These are phyloP conservation scores for Magnolia changhungtana DNA, from an alignment of 164 flowering plant genomes.

Conservation along the genomic window DNA sequence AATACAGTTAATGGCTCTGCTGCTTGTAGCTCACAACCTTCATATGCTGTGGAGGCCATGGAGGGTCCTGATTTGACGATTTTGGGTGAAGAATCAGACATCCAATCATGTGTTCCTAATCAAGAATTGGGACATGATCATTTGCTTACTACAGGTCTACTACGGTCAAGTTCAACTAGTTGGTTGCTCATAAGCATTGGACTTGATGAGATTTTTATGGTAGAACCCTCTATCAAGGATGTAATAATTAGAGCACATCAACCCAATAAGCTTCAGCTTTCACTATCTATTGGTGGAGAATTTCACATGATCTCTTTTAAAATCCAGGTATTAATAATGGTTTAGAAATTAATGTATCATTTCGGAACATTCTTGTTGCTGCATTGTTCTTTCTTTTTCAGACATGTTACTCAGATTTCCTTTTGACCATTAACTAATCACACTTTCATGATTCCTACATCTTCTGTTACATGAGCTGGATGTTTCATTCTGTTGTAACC, in stretches of 20 bases:
- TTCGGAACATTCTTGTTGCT: neutral
- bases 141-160: constrained; percentile 13
- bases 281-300: constrained; percentile 49
- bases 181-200: constrained; percentile 36
- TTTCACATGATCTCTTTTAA: constrained; percentile 43
- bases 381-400: neutral
- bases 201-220: constrained; percentile 42
- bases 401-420: neutral
- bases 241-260: constrained; percentile 36
- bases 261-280: constrained; percentile 36
- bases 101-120: constrained; percentile 18
- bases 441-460: neutral
- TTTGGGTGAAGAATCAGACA: constrained; percentile 26
- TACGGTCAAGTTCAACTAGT: constrained; percentile 16
- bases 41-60: constrained; percentile 3
- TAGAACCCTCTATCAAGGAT: constrained; percentile 37
- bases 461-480: neutral
- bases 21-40: constrained; percentile 19
- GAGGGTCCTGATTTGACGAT: constrained; percentile 19
- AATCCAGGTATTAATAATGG: constrained; percentile 55
- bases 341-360: neutral
- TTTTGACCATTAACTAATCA: constrained; percentile 2
- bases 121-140: constrained; percentile 12
- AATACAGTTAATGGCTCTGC: constrained; percentile 22
- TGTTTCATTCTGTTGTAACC: neutral